Base-by-base conservation (phyloP, 2,329 filamentous ascomycete genomes). In the Penicillium sp. region DNA sequence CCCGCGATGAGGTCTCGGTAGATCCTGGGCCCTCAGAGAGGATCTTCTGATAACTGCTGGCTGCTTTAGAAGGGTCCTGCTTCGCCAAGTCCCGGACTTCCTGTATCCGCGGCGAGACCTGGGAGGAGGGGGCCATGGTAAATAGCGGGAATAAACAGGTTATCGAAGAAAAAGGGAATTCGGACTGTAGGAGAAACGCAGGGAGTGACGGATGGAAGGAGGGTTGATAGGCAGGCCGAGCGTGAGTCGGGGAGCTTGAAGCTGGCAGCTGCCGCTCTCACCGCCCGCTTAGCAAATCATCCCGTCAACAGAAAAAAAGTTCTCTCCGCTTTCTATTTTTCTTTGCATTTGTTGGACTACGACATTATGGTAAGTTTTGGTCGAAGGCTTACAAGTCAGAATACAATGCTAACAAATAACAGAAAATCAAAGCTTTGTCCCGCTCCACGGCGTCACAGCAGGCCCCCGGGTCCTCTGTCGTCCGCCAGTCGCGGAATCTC, bases 1-100 rank as follows among this genome's bases (percentile, higher is more conserved):
- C 88, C 68, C 86, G 84, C 53, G 91, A 82, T 44, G 90, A 87
- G 25, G 84, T 80, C 68, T 98, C 93, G 44, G 82, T 93, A 45
- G 85, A 81, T 36, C 87, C 86, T 15, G 90, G 89, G 25, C 87
- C 82, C 70, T 87, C 84, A 37, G 88, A 83, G 53, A 96, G 80
- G 63, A 97, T 86, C 41, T 93, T 84, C 70, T 91, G 88, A 77
- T 91, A 97, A 64, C 87, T 81, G 58, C 79, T 75, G 73, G 94
- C 89, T 50, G 91, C 88, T 76, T 93, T 87, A 59, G 78, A 73
- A 53, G 90, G 86, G 63, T 94, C 81, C 51, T 83, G 78, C 74
- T 87, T 89, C 54, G 80, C 79, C 62, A 91, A 74, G 74, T 86
- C 83, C 77, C 91, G 84, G 66, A 89, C 91, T 78, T 96, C 88